Percentiles rank a stretch among this genome's conserved stretches.
Evolutionary conservation across 2,329 filamentous ascomycete species (phyloP).

Genomic region (Diplocarpon mali): DNA sequence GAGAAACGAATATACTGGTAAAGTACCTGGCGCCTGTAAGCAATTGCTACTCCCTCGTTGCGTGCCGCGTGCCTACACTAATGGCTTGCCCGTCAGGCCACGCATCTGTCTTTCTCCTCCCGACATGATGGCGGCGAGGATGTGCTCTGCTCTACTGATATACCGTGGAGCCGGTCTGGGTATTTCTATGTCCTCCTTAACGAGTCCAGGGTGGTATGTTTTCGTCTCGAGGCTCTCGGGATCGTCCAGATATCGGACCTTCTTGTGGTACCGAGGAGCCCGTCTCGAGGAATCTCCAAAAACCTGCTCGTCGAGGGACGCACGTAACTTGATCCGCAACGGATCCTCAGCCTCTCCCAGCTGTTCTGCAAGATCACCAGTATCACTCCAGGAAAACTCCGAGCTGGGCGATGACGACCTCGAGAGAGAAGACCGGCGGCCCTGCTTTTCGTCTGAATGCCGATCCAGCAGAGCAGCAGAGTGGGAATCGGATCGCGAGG

Average conservation of each 20-base stretch:
- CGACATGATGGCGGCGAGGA: slow-evolving; percentile 78
- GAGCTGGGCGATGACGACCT: slow-evolving; percentile 50
- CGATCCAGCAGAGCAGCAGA: slow-evolving; percentile 37
- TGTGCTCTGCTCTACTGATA: slow-evolving; percentile 55
- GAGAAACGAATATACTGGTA: slow-evolving; percentile 79
- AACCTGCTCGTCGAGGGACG: slow-evolving; percentile 52
- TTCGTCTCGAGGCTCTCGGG: slow-evolving; percentile 32
- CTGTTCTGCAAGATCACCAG: slow-evolving; percentile 89
- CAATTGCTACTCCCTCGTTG: too few species aligned
- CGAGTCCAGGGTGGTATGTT: slow-evolving; percentile 29
- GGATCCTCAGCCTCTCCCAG: slow-evolving; percentile 74
- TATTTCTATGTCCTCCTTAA: slow-evolving; percentile 73
- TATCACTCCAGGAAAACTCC: slow-evolving; percentile 84
- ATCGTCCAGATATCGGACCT: slow-evolving; percentile 53
- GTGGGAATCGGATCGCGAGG: slow-evolving; percentile 25
- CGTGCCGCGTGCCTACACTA: slow-evolving; percentile 53
- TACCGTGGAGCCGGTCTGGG: slow-evolving; percentile 54
- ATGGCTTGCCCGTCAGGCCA: slow-evolving; percentile 88
- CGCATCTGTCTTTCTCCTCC: slow-evolving; percentile 66
- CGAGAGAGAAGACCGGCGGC: slow-evolving; percentile 32
- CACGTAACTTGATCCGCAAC: slow-evolving; percentile 56
- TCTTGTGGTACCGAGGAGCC: slow-evolving; percentile 43
- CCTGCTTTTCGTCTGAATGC: slow-evolving; percentile 32
- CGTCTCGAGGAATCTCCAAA: slow-evolving; percentile 39
- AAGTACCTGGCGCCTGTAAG: slow-evolving; percentile 56